These are phyloP conservation scores for Fragaria nilgerrensis DNA, from an alignment of 306 rosid genomes.

Conservation along the genomic window DNA sequence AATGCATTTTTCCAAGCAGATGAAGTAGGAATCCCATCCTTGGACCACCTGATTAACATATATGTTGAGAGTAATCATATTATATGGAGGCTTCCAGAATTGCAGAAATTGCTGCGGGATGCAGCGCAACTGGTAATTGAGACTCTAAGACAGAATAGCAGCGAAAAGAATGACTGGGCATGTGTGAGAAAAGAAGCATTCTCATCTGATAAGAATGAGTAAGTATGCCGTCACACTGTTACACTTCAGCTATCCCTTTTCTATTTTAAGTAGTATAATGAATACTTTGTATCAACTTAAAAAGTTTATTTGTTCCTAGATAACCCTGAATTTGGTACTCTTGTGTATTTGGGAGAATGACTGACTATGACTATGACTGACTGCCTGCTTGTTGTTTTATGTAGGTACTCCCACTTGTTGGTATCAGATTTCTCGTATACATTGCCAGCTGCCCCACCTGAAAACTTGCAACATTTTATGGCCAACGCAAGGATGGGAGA, in stretches of 20 bases:
- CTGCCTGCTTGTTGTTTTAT: slow-evolving; percentile 23
- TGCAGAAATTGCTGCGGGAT: slow-evolving; percentile 65
- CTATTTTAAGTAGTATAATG: background rate
- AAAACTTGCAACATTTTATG: slow-evolving; percentile 75
- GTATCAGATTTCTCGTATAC: slow-evolving; percentile 88
- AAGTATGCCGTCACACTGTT: slow-evolving; percentile 26
- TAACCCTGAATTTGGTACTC: background rate
- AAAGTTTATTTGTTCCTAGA: background rate
- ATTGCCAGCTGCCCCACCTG: slow-evolving; percentile 71
- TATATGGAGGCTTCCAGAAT: slow-evolving; percentile 91
- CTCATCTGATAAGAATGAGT: slow-evolving; percentile 90
- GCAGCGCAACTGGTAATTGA: slow-evolving; percentile 67
- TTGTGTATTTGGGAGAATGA: slow-evolving; percentile 2
- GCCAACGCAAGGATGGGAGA: slow-evolving; percentile 64
- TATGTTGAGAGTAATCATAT: slow-evolving; percentile 82
- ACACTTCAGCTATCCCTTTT: background rate
- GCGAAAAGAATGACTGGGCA: slow-evolving; percentile 74
- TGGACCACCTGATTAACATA: slow-evolving; percentile 81
- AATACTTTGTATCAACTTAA: background rate
- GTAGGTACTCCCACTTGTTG: slow-evolving; percentile 80
- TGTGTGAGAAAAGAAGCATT: slow-evolving; percentile 93
- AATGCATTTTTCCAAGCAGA: slow-evolving; percentile 66
- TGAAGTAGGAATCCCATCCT: slow-evolving; percentile 61
- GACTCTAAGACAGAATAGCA: slow-evolving; percentile 50
- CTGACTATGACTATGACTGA: slow-evolving; percentile 6